Percentiles rank a stretch among this genome's conserved stretches.
phyloP scores from a whole-genome alignment of 345 rosid species.

The Alliaria petiolata region DNA sequence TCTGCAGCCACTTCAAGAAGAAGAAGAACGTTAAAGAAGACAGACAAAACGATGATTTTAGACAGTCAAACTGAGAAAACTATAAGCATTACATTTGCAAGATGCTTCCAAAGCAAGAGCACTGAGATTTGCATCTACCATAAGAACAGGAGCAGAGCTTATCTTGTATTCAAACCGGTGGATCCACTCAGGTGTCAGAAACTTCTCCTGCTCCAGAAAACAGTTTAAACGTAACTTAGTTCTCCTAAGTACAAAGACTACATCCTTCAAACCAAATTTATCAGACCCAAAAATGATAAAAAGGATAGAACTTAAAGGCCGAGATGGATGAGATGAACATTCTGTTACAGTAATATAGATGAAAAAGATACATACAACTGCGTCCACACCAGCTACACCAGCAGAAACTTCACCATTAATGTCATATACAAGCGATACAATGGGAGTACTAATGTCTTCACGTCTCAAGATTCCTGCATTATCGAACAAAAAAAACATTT shows the following conservation, averaged over 20 bases:
- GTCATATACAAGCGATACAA: constrained; percentile 62
- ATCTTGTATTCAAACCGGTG: constrained; percentile 44
- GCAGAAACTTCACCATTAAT: constrained; percentile 64
- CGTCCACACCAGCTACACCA: constrained; percentile 82
- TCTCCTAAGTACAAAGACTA: background rate
- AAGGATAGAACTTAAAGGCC: too few species aligned
- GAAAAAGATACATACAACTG: constrained; percentile 55
- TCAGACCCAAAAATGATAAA: too few species aligned
- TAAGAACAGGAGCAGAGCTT: constrained; percentile 48
- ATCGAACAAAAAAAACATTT: background rate
- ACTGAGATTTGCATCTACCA: constrained; percentile 87
- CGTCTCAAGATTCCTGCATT: constrained; percentile 62
- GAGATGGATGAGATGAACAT: too few species aligned
- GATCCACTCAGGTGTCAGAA: constrained; percentile 86
- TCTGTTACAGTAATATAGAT: background rate
- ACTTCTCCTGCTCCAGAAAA: constrained; percentile 57
- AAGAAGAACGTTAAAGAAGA: background rate
- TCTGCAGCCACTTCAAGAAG: constrained; percentile 66
- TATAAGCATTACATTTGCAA: constrained; percentile 49
- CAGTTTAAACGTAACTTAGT: background rate
- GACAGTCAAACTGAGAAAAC: background rate
- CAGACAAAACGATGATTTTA: background rate
- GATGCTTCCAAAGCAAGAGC: constrained; percentile 62
- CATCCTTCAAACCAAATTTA: background rate
- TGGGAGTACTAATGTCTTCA: constrained; percentile 58